These are phyloP conservation scores for Colletotrichum chlorophyti DNA, from an alignment of 2,329 filamentous ascomycete species.

Conservation along the genomic window DNA sequence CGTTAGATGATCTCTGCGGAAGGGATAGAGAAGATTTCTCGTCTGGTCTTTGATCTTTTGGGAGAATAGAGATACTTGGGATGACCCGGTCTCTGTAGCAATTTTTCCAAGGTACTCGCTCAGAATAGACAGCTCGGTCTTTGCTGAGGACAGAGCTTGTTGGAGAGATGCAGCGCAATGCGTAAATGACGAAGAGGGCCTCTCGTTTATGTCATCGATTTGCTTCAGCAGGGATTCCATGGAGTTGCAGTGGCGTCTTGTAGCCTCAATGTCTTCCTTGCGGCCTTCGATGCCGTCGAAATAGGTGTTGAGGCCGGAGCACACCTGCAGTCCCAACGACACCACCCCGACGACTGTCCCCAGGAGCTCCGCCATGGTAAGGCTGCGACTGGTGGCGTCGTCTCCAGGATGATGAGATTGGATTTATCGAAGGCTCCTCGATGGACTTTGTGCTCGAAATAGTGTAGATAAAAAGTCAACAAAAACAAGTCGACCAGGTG, in stretches of 20 bases:
- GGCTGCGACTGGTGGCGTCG: no score
- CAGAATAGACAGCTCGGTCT: neutral
- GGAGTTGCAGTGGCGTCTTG: neutral
- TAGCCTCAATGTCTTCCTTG: neutral
- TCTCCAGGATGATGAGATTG: no score
- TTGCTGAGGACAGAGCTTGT: neutral
- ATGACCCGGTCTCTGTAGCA: no score
- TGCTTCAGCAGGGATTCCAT: neutral
- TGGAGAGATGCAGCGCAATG: accelerated
- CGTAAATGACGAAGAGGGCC: accelerated
- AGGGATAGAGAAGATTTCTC: neutral
- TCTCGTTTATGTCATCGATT: no score
- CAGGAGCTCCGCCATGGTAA: neutral
- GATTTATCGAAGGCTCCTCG: no score
- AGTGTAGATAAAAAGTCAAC: no score
- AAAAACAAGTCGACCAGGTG: no score
- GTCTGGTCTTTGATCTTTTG: neutral
- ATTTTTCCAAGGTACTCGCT: neutral
- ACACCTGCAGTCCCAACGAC: neutral
- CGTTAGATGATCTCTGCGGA: neutral
- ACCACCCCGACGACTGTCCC: neutral
- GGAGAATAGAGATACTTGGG: neutral
- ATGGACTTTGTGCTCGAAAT: no score
- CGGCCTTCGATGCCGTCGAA: conserved; percentile 1
- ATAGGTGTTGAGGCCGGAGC: neutral